Conservation (phyloP, 192 early-diverging fungal species). For the Rhizoclosmatium sp. region DNA sequence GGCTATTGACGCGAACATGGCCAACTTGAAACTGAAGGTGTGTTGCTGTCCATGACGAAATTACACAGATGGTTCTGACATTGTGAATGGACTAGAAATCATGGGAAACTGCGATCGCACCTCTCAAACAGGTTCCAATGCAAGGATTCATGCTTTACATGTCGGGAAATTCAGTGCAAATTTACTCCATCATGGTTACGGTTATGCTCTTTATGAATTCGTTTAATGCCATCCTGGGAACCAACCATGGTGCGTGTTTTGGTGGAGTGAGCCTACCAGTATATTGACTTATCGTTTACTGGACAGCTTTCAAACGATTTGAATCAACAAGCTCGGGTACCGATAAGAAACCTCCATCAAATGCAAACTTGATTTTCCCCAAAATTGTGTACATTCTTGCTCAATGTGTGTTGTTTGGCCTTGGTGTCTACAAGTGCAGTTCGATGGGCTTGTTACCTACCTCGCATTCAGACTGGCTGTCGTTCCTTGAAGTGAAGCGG, state of each 20-base stretch:
- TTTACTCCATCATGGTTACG: conserved; percentile 94
- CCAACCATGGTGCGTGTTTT: conserved; percentile 46
- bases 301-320: conserved; percentile 20
- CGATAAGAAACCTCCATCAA: neutral
- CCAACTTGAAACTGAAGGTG: conserved; percentile 55
- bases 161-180: conserved; percentile 95
- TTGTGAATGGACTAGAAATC: conserved; percentile 74
- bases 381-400: conserved; percentile 86
- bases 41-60: neutral
- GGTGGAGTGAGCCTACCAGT: neutral
- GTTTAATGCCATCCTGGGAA: conserved; percentile 74
- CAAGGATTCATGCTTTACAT: conserved; percentile 99
- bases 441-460: conserved; percentile 97
- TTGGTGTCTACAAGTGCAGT: conserved; percentile 92
- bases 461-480: conserved; percentile 92
- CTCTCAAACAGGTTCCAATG: conserved; percentile 95
- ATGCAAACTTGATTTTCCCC: conserved; percentile 71
- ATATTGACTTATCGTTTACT: neutral
- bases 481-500: conserved; percentile 73
- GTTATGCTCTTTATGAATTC: conserved; percentile 95
- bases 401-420: conserved; percentile 77
- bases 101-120: conserved; percentile 91
- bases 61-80: too few relatives aligned
- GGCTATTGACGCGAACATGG: conserved; percentile 41
- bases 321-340: neutral